These are phyloP conservation scores for Psidium guajava DNA, from an alignment of 345 rosid species.

Conservation along the genomic window DNA sequence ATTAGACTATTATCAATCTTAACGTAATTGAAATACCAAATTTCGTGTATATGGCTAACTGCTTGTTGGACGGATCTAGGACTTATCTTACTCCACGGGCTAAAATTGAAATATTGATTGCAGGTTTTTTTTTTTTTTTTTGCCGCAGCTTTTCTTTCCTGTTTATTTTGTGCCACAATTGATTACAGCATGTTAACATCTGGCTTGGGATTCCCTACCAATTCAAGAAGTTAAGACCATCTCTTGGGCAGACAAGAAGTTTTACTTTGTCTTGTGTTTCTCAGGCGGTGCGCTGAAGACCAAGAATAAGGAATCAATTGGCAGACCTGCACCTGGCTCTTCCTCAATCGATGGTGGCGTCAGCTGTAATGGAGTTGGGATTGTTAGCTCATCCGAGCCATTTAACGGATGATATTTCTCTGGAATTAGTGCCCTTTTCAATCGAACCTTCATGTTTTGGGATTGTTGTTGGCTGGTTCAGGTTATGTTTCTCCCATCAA, in stretches of 20 bases:
- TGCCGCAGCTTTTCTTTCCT: neutral
- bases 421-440: neutral
- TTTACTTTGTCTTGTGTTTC: neutral
- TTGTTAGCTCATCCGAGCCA: neutral
- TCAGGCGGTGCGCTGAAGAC: neutral
- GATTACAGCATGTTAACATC: neutral
- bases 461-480: neutral
- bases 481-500: neutral
- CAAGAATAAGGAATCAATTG: neutral
- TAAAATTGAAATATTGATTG: neutral
- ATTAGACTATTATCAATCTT: neutral
- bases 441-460: neutral
- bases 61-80: neutral
- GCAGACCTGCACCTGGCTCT: neutral
- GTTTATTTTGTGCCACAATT: neutral
- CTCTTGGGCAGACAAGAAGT: neutral
- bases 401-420: neutral
- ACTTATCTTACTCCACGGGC: neutral
- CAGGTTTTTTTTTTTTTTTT: neutral
- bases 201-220: neutral
- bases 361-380: neutral
- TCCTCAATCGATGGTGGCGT: neutral
- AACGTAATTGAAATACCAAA: neutral
- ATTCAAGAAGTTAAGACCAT: neutral
- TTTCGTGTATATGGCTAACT: neutral